phyloP scores from a whole-genome alignment of 805 yeast genomes.

The Cyberlindnera amylophila region DNA sequence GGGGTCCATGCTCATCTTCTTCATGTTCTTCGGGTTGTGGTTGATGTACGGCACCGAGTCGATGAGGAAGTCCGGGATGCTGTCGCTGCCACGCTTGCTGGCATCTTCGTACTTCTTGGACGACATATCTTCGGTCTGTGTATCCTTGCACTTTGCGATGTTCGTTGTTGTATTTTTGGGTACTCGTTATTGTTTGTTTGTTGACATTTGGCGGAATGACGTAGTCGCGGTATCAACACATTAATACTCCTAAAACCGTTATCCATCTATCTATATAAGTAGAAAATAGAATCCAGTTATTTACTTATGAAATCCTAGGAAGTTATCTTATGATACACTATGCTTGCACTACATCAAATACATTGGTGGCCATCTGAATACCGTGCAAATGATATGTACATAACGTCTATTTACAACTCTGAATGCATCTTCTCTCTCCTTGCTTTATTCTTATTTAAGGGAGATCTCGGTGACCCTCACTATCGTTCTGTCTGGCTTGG shows the following conservation, averaged over 20 bases:
- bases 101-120: constrained; percentile 16
- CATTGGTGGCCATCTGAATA: neutral
- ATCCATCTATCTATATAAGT: too few species aligned
- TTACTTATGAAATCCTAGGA: too few species aligned
- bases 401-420: neutral
- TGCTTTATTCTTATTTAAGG: constrained; percentile 33
- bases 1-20: constrained; percentile 9
- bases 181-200: too few species aligned
- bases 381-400: neutral
- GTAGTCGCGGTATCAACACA: too few species aligned
- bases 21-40: constrained; percentile 6
- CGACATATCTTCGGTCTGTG: constrained; percentile 6
- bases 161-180: too few species aligned
- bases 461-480: constrained; percentile 70
- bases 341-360: too few species aligned
- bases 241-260: too few species aligned
- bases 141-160: too few species aligned
- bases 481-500: constrained; percentile 73
- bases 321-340: too few species aligned
- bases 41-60: constrained; percentile 17
- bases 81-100: constrained; percentile 12
- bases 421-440: too few species aligned
- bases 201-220: too few species aligned
- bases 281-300: too few species aligned
- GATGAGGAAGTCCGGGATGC: constrained; percentile 21